Percentiles rank a stretch among this genome's conserved stretches.
phyloP scores from a whole-genome alignment of 257 asterid species.

The Solanum sejunctum region DNA sequence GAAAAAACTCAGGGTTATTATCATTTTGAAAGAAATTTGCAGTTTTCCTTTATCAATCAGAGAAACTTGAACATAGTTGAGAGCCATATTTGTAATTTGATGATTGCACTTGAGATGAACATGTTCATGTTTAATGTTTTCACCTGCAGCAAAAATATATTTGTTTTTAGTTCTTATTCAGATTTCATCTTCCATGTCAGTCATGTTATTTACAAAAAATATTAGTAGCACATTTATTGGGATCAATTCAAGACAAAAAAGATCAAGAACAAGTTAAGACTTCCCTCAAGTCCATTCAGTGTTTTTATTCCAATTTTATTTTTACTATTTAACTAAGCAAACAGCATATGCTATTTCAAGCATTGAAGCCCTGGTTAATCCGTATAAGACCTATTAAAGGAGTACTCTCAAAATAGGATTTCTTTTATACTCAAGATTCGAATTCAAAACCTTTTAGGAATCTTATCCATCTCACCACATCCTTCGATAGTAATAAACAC shows the following conservation, averaged over 20 bases:
- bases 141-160: background rate
- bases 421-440: background rate
- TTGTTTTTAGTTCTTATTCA: background rate
- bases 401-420: background rate
- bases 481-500: background rate
- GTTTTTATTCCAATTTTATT: background rate
- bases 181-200: background rate
- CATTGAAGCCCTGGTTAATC: background rate
- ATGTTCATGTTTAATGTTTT: background rate
- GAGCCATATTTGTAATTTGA: background rate
- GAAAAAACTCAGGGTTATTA: background rate
- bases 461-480: background rate
- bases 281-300: background rate
- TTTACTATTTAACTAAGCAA: background rate
- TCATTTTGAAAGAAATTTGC: background rate
- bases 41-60: background rate
- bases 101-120: background rate
- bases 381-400: background rate
- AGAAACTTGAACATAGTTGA: background rate
- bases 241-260: background rate
- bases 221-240: background rate
- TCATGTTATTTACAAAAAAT: background rate
- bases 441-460: fast-evolving
- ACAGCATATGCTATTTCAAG: background rate
- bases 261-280: background rate